A percentile compares a stretch with the other conserved stretches of the same genome.
These are phyloP conservation scores for Fusarium proliferatum DNA, from an alignment of 2,329 filamentous ascomycete genomes.

Conservation along the genomic window DNA sequence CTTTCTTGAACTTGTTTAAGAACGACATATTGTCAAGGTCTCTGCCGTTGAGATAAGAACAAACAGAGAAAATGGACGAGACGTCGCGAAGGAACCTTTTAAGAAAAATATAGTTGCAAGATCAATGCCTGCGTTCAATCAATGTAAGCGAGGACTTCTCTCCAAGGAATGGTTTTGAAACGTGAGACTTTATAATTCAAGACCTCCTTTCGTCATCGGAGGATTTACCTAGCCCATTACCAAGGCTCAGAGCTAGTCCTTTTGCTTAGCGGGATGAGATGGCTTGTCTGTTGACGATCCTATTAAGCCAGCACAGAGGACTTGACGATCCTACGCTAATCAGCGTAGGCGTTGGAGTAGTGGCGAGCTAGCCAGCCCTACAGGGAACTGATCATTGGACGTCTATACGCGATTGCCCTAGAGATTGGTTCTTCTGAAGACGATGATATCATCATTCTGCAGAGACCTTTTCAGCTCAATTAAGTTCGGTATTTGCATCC, in stretches of 20 bases:
- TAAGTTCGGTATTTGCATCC: fast-evolving
- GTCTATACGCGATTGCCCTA: fast-evolving
- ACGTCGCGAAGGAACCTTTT: fast-evolving
- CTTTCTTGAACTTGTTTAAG: constrained; percentile 30
- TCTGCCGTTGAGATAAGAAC: fast-evolving
- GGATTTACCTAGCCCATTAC: not conserved
- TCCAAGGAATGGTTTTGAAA: not conserved
- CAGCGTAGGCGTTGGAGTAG: not conserved
- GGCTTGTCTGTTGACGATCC: not conserved
- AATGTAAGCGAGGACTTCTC: not conserved
- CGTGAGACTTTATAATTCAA: not conserved
- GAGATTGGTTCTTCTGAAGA: not conserved
- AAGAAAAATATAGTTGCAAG: too few species aligned
- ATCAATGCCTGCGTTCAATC: not conserved
- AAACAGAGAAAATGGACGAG: fast-evolving
- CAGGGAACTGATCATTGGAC: not conserved
- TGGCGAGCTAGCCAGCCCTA: not conserved
- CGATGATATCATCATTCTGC: not conserved
- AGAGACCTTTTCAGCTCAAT: too few species aligned
- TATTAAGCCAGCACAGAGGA: too few species aligned
- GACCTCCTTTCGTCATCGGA: not conserved
- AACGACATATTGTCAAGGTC: constrained; percentile 5
- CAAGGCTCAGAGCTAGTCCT: too few species aligned
- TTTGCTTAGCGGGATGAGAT: not conserved
- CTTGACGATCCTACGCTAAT: not conserved